Base-by-base conservation (phyloP, 2,329 filamentous ascomycete species). In the Daldinia eschscholtzii region DNA sequence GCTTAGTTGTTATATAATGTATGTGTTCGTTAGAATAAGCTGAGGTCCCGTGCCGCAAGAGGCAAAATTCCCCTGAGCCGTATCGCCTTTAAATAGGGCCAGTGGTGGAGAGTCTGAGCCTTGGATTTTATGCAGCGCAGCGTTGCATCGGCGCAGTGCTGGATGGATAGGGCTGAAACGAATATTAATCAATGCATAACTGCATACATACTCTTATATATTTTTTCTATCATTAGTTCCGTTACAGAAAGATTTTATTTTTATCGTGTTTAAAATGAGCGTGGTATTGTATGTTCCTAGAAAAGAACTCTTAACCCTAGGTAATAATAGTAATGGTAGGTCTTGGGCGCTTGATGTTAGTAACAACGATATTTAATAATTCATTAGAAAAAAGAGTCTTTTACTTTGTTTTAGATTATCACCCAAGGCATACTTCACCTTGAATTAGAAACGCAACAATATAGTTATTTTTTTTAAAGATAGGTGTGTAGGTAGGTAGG, bases 141-240 rank as follows among this genome's bases (percentile, higher is more conserved):
- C 44, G 44, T 48, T 26, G 26, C 44, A 48, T 48, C 44, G 44
- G 44, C 23, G 44, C 23, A 6, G 10, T 26, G 23, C 44, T 10
- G 26, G 44, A 26, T 48, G 23, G 44, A 6, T 48, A 48, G 44
- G 44, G 44, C 44, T 48, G 44, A 48, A 48, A 13, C 23, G 7
- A n/a, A 48, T 4, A 28, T 48, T 4, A 46, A 26, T 26, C 4
- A 4, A 42, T 13, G 35, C 35, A 39, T 42, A 26, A 48, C 10
- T 48, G 9, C 20, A 44, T 23, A 44, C 2, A 18, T 23, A 23
- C 10, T 20, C 6, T 2, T 23, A 23, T 6, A 5, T 44, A 44
- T 23, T 1, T 44, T 44, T 44, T 23, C 18, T 48, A 15, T 48
- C 26, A 13, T 48, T 48, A 20, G 44, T 26, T 48, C 44, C 15